Conservation (phyloP, 1,139 yeast species). For the Debaryomycetaceae sp. region DNA sequence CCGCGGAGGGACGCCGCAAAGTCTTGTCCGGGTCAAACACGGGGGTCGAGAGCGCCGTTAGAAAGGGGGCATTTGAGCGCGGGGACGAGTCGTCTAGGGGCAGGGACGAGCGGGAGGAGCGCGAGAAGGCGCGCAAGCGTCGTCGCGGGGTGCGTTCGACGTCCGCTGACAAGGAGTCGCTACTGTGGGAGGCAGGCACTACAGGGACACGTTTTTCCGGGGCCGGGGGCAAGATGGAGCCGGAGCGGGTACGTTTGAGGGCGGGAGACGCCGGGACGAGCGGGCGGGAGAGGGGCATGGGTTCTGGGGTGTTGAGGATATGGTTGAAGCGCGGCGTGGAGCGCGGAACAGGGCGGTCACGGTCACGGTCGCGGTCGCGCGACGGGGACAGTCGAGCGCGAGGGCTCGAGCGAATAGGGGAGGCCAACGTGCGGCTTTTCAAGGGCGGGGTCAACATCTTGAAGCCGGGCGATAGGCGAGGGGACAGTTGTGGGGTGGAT, state of each 20-base stretch:
- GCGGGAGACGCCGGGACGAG: slow-evolving; percentile 22
- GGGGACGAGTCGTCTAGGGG: too few species aligned
- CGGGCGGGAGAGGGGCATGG: slow-evolving; percentile 14
- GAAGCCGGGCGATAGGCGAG: slow-evolving; percentile 10
- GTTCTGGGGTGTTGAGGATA: slow-evolving; percentile 26
- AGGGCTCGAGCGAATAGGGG: too few species aligned
- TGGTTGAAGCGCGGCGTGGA: slow-evolving; percentile 12
- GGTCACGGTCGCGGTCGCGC: too few species aligned
- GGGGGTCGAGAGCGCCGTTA: not conserved
- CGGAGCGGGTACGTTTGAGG: not conserved
- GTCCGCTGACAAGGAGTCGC: too few species aligned
- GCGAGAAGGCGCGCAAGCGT: too few species aligned
- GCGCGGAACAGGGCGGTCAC: too few species aligned
- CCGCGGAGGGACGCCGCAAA: slow-evolving; percentile 2
- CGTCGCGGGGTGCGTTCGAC: too few species aligned
- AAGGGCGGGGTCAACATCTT: slow-evolving; percentile 18
- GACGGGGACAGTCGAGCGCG: too few species aligned
- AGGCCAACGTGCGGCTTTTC: not conserved
- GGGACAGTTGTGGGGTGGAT: slow-evolving; percentile 25
- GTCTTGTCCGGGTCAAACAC: not conserved
- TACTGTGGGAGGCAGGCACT: too few species aligned
- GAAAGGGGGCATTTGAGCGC: too few species aligned
- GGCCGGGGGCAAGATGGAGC: not conserved
- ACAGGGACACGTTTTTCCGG: too few species aligned
- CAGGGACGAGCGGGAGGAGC: too few species aligned